Base-by-base conservation (phyloP, 768 basidiomycete species). In the Russula abietina region DNA sequence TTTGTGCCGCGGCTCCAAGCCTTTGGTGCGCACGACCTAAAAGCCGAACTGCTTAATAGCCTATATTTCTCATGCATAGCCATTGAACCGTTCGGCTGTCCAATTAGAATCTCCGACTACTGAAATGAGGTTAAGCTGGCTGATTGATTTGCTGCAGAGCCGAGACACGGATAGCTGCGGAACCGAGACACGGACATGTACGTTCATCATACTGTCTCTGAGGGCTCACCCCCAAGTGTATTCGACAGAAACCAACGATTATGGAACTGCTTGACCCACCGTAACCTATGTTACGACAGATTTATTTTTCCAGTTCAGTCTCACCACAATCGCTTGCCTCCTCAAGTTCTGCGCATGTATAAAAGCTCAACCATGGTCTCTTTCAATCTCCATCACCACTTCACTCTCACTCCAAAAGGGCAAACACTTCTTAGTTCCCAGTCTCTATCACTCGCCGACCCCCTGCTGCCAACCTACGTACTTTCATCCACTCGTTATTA, bases 381-480 rank as follows among this genome's bases (percentile, higher is more conserved):
- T 26, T 53, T 28, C 43, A 17, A 10, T 36, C 33, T 45, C 32
- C 41, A 51, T 14, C 14, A 8, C 33, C 30, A 50, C 9, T 61
- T 49, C 22, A 19, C 9, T 14, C 48, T 17, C 52, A 33, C 53
- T 33, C 32, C 16, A 14, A 58, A 48, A 4, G 30, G 30, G 8
- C 30, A n/a, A 30, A 30, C 54, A 12, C 62, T n/a, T n/a, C n/a
- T n/a, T n/a, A n/a, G n/a, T 52, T 59, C 43, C 9, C 19, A 54
- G 32, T 19, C 48, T 38, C 7, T 49, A 36, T 48, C 16, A 17
- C 43, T 28, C 43, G 0, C 51, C n/a, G 30, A 28, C 39, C 48
- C n/a, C n/a, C 24, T 26, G 26, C 53, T 28, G 24, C 33, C 2
- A 49, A 38, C 58, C 49, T 19, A 41, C 24, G 19, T 45, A 9